Evolutionary conservation across 352 stramenopile species (phyloP), one percentile per base, ranked within the genome.

Genomic region (Globisporangium nunn): DNA sequence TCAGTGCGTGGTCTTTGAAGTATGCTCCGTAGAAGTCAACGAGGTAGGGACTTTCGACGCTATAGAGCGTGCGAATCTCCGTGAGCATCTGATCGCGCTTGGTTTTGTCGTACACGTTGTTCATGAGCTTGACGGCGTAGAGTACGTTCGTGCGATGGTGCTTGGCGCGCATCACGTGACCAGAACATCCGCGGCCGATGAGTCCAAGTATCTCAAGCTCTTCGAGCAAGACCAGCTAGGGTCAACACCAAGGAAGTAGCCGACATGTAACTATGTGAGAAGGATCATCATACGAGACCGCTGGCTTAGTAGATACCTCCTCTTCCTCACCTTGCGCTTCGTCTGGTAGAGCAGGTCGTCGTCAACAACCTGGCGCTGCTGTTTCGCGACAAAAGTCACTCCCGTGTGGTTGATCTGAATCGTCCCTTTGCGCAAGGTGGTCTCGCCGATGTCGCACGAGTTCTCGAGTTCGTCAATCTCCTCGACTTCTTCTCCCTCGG

Each of bases 51-150:
- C 75, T 91, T 47, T 83, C 71, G 39, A 88, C 78, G 48, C 72
- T 78, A 60, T 90, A 91, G 1, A 91, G 59, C 37, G 77, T 88
- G 50, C 79, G 76, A 59, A 91, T 90, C 67, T 91, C 81, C 23
- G 75, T 88, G 40, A 91, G 64, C 60, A 91, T 72, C 54, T 90
- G 81, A 50, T 90, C 67, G 35, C 79, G 75, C 52, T 88, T 86
- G 43, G 64, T 55, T 56, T 88, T 88, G 72, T 91, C 81, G 66
- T 88, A 78, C 28, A 91, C 76, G 59, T 89, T 89, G 48, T 79
- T 82, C 17, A 86, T 67, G 30, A 90, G 64, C 66, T 90, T 90
- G 61, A 88, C 69, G 10, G 76, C 79, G 51, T 81, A 90, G 15
- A 85, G 55, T 28, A 58, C 52, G 43, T 66, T 51, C 0, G 72